These are phyloP conservation scores for Schoenoplectus tabernaemontani DNA, from an alignment of 202 grass and related monocot species.

Conservation along the genomic window DNA sequence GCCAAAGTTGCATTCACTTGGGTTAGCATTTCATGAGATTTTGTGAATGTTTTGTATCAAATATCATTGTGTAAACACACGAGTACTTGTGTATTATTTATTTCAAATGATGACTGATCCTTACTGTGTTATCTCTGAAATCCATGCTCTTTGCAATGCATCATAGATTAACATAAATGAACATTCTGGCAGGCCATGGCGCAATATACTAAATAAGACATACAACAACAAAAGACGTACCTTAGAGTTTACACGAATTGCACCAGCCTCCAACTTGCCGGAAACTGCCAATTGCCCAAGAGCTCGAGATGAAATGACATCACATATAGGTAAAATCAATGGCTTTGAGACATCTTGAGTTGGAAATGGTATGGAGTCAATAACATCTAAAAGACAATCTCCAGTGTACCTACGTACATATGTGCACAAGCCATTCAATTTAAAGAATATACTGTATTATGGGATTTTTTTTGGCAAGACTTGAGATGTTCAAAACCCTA, in stretches of 20 bases:
- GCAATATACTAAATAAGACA: background rate
- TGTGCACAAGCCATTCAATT: constrained; percentile 7
- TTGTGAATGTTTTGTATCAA: background rate
- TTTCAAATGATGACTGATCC: background rate
- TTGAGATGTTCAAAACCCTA: background rate
- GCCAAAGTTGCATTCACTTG: background rate
- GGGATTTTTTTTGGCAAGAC: background rate
- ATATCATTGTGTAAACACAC: background rate
- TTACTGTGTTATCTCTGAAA: background rate
- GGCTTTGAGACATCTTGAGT: constrained; percentile 55
- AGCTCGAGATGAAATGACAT: constrained; percentile 52
- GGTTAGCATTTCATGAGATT: background rate
- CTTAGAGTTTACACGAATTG: constrained; percentile 64
- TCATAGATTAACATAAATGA: background rate
- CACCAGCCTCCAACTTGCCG: constrained; percentile 68
- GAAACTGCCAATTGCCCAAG: constrained; percentile 61
- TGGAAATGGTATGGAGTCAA: constrained; percentile 46
- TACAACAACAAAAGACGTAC: constrained; percentile 31
- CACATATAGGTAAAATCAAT: constrained; percentile 67
- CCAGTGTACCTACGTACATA: constrained; percentile 48
- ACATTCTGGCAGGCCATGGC: background rate
- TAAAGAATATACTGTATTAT: background rate
- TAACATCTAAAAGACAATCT: constrained; percentile 57
- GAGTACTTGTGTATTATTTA: background rate
- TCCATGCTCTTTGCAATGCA: background rate